Percentiles rank a stretch among this genome's conserved stretches.
phyloP scores from a whole-genome alignment of 2,329 filamentous ascomycete genomes.

The Bimuria novae-zelandiae region DNA sequence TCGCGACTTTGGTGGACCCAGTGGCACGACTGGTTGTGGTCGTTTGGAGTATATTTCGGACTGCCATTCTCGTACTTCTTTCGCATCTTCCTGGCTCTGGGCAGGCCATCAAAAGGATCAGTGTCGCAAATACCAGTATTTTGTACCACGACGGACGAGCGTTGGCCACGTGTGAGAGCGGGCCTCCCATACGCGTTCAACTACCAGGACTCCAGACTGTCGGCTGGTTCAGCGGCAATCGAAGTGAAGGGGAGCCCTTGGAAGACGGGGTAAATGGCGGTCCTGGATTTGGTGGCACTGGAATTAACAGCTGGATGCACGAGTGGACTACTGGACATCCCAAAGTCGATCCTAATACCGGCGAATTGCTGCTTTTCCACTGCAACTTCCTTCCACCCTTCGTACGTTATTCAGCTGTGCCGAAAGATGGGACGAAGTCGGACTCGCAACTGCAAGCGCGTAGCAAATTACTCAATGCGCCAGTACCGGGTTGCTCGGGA shows the following conservation, averaged over 20 bases:
- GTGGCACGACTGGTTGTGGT: constrained; percentile 59
- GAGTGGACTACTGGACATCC: constrained; percentile 75
- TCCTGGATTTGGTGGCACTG: constrained; percentile 58
- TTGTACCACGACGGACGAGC: constrained; percentile 71
- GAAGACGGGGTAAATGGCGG: constrained; percentile 20
- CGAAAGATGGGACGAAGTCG: constrained; percentile 28
- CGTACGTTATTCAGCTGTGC: constrained; percentile 67
- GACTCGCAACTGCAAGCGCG: background rate
- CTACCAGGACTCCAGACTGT: constrained; percentile 69
- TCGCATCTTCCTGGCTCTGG: constrained; percentile 62
- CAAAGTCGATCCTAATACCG: constrained; percentile 66
- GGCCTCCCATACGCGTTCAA: constrained; percentile 68
- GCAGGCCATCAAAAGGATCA: constrained; percentile 67
- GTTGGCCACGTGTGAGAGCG: constrained; percentile 72
- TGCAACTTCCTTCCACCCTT: constrained; percentile 68
- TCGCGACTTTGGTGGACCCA: constrained; percentile 67
- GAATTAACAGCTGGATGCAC: constrained; percentile 64
- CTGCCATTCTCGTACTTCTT: constrained; percentile 61
- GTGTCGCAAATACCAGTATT: constrained; percentile 70
- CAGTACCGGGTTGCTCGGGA: constrained; percentile 64
- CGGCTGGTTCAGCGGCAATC: constrained; percentile 69
- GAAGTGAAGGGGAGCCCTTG: constrained; percentile 57
- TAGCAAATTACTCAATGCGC: constrained; percentile 53
- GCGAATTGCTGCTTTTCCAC: constrained; percentile 71
- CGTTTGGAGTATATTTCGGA: constrained; percentile 59